These are phyloP conservation scores for Sporothrix phasma DNA, from an alignment of 2,329 filamentous ascomycete species.

Conservation along the genomic window DNA sequence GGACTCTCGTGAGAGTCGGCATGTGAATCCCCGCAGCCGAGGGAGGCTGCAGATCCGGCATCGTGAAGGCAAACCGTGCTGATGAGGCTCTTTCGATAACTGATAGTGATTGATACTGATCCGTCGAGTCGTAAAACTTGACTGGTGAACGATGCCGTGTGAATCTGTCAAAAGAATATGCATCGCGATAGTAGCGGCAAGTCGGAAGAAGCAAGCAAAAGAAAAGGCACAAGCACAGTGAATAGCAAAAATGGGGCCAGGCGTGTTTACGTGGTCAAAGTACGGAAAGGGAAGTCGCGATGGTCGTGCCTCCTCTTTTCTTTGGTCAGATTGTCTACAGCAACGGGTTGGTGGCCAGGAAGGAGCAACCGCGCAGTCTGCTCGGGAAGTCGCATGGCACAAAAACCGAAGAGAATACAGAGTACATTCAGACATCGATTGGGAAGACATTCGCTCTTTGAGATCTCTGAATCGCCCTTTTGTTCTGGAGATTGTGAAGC, in stretches of 20 bases:
- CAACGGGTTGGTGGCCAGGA: not conserved
- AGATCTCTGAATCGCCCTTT: no score
- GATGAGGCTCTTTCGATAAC: no score
- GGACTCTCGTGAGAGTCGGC: not conserved
- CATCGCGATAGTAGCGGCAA: not conserved
- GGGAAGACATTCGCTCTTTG: no score
- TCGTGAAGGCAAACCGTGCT: not conserved
- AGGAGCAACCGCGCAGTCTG: not conserved
- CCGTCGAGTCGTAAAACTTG: no score
- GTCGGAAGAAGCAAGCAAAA: no score
- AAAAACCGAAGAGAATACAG: no score
- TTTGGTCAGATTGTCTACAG: not conserved
- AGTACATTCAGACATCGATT: no score
- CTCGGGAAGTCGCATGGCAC: no score
- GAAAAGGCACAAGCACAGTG: not conserved
- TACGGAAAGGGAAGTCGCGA: not conserved
- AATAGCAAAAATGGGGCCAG: not conserved
- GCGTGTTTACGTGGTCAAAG: not conserved
- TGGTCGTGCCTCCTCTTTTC: not conserved
- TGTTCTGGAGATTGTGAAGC: not conserved
- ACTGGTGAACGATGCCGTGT: no score
- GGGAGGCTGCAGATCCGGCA: not conserved
- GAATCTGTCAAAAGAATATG: not conserved
- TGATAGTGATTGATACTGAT: no score
- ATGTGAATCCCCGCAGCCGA: not conserved